Percentiles rank a stretch among this genome's conserved stretches.
phyloP scores from a whole-genome alignment of 495 filamentous ascomycete species.

The Filosporella fistucella region DNA sequence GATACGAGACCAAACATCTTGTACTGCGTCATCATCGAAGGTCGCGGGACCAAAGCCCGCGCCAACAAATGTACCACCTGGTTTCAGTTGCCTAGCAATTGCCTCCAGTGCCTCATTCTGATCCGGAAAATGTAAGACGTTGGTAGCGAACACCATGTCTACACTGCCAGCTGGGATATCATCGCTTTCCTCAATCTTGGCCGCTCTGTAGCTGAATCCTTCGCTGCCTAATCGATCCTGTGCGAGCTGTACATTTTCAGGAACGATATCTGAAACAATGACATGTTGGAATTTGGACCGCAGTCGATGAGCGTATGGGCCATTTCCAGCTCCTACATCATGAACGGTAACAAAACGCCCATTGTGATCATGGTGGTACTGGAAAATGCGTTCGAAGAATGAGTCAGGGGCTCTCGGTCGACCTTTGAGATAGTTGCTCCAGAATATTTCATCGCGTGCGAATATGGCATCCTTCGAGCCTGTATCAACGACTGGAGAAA shows the following conservation, averaged over 20 bases:
- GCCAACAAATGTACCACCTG: not conserved
- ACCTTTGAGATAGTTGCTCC: conserved; percentile 5
- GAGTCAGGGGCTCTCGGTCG: not conserved
- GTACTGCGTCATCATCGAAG: not conserved
- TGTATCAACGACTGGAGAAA: too few relatives aligned
- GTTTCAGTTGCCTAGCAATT: not conserved
- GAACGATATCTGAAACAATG: conserved; percentile 3
- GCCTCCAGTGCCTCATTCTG: not conserved
- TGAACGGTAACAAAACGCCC: conserved; percentile 1
- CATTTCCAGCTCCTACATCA: conserved; percentile 5
- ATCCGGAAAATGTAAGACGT: conserved; percentile 2
- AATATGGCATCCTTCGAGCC: not conserved
- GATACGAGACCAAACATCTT: not conserved
- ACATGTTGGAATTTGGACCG: not conserved
- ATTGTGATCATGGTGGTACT: not conserved
- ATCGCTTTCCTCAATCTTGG: conserved; percentile 1
- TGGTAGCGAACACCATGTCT: conserved; percentile 2
- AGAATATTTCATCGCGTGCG: not conserved
- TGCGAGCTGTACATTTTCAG: not conserved
- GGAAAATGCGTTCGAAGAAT: conserved; percentile 2
- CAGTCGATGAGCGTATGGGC: not conserved
- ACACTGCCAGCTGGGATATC: conserved; percentile 1
- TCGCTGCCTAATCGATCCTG: not conserved
- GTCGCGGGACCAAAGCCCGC: not conserved
- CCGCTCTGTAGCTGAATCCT: not conserved